phyloP scores from a whole-genome alignment of 2,329 filamentous ascomycete species.

The Cryoendolithus antarcticus region DNA sequence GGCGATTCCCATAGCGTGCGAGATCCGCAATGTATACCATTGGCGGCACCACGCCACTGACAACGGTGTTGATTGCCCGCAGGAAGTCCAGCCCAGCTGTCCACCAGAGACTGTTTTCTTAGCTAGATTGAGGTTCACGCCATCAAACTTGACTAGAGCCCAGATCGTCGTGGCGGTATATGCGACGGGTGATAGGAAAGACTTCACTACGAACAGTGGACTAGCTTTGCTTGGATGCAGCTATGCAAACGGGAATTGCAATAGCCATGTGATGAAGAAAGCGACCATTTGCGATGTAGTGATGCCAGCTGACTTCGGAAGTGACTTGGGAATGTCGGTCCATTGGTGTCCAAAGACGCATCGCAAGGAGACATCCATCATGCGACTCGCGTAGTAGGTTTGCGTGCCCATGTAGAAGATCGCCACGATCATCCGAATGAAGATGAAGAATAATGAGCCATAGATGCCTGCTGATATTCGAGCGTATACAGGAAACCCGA shows the following conservation, averaged over 20 bases:
- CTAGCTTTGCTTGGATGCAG: slow-evolving; percentile 33
- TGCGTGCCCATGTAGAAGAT: slow-evolving; percentile 30
- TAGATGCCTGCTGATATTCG: slow-evolving; percentile 24
- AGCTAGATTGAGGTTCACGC: slow-evolving; percentile 17
- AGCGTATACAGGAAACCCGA: slow-evolving; percentile 26
- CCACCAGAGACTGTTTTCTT: slow-evolving; percentile 11
- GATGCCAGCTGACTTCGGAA: slow-evolving; percentile 20
- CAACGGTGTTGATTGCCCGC: slow-evolving; percentile 28
- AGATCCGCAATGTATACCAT: slow-evolving; percentile 32
- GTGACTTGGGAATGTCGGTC: slow-evolving; percentile 21
- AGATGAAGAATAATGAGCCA: slow-evolving; percentile 30
- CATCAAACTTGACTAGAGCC: slow-evolving; percentile 25
- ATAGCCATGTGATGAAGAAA: slow-evolving; percentile 23
- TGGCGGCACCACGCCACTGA: slow-evolving; percentile 13
- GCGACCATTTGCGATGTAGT: slow-evolving; percentile 23
- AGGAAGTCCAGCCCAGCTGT: slow-evolving; percentile 31
- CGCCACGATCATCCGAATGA: slow-evolving; percentile 25
- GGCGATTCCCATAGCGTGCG: slow-evolving; percentile 26
- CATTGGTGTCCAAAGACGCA: slow-evolving; percentile 28
- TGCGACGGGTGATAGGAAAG: slow-evolving; percentile 15
- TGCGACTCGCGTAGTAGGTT: slow-evolving; percentile 22
- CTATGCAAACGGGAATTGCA: slow-evolving; percentile 26
- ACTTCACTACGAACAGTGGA: slow-evolving; percentile 35
- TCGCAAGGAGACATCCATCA: slow-evolving; percentile 26
- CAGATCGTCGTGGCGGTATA: slow-evolving; percentile 25